Percentiles rank a stretch among this genome's conserved stretches.
phyloP scores from a whole-genome alignment of 2,329 filamentous ascomycete genomes.

The Dactylonectria macrodidyma region DNA sequence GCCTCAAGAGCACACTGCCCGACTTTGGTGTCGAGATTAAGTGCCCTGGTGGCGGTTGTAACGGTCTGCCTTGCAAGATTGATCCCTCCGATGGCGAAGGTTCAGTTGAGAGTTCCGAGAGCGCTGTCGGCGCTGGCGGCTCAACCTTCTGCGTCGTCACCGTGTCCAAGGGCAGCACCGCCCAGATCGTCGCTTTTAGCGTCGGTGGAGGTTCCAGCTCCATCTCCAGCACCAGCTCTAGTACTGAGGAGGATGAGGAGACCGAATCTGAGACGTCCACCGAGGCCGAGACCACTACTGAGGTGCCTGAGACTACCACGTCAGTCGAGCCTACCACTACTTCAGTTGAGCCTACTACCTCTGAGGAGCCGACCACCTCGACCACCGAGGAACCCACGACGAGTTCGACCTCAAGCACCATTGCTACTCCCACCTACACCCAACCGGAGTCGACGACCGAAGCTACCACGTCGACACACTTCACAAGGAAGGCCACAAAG shows the following conservation, averaged over 20 bases:
- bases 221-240: constrained; percentile 11
- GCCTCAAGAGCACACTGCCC: constrained; percentile 71
- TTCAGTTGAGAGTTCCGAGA: constrained; percentile 69
- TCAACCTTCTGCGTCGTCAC: constrained; percentile 84
- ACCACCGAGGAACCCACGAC: constrained; percentile 41
- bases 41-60: constrained; percentile 76
- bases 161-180: constrained; percentile 75
- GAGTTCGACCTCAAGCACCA: constrained; percentile 8
- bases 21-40: constrained; percentile 79
- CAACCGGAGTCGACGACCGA: constrained; percentile 24
- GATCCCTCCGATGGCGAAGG: constrained; percentile 72
- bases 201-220: constrained; percentile 53
- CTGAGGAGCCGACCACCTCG: constrained; percentile 49
- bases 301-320: constrained; percentile 31
- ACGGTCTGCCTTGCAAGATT: constrained; percentile 82
- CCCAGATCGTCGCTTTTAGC: constrained; percentile 76
- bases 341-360: constrained; percentile 32
- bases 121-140: constrained; percentile 75
- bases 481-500: constrained; percentile 43
- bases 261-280: constrained; percentile 33
- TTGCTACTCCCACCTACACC: constrained; percentile 37
- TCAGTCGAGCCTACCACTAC: constrained; percentile 30
- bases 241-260: constrained; percentile 39
- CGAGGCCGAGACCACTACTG: constrained; percentile 43
- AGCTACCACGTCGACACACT: constrained; percentile 48